A percentile compares a stretch with the other conserved stretches of the same genome.
phyloP scores from a whole-genome alignment of 2,329 filamentous ascomycete species.

The Clonostachys chloroleuca region DNA sequence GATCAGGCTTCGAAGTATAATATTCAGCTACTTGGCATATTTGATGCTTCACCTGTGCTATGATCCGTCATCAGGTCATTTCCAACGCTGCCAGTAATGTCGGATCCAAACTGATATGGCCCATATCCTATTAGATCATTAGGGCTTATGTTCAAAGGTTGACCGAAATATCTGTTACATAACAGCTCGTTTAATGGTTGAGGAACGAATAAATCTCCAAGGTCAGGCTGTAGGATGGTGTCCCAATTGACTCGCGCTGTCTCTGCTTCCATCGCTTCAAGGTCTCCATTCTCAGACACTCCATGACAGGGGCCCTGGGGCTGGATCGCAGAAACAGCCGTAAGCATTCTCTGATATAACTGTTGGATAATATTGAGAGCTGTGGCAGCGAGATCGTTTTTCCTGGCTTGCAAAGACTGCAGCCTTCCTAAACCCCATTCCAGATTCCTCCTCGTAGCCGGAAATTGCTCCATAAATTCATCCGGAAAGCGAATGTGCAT shows the following conservation, averaged over 20 bases:
- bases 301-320: background rate
- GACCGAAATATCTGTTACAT: background rate
- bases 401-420: slow-evolving; percentile 1
- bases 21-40: too few relatives aligned
- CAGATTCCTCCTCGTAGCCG: background rate
- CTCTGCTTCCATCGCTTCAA: background rate
- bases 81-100: too few relatives aligned
- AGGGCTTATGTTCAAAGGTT: too few relatives aligned
- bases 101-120: too few relatives aligned
- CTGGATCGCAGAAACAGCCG: background rate
- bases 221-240: background rate
- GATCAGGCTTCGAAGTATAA: too few relatives aligned
- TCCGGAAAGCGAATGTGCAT: slow-evolving; percentile 4
- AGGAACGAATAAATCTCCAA: background rate
- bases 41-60: too few relatives aligned
- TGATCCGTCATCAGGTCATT: too few relatives aligned
- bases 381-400: slow-evolving; percentile 2
- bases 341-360: background rate
- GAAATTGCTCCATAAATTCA: slow-evolving; percentile 1
- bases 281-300: background rate
- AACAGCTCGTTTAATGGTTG: background rate
- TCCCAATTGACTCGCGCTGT: background rate
- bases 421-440: slow-evolving; percentile 3
- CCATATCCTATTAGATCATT: too few relatives aligned
- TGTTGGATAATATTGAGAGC: slow-evolving; percentile 1